Base-by-base conservation (phyloP, 2,329 filamentous ascomycete genomes). In the Cercospora sp. region DNA sequence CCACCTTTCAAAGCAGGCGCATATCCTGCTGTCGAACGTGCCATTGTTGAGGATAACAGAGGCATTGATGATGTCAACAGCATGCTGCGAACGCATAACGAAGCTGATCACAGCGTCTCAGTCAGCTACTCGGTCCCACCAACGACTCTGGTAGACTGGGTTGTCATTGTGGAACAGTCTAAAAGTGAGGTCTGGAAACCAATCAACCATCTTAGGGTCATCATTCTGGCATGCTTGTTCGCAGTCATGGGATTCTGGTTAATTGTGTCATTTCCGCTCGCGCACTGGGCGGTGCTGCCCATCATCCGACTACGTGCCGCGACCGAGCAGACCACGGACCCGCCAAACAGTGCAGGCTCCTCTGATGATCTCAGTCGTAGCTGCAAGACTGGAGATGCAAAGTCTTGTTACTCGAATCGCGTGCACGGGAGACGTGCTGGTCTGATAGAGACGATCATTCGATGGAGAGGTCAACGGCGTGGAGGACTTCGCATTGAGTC, bases 161-260 rank as follows among this genome's bases (percentile, higher is more conserved):
- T 92, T 7, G 82, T 97, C 3, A 75, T 97, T 1, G 87, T 97
- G 0, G 94, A 97, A 77, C 90, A 95, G 78, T 83, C 88, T 2
- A 88, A 88, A 70, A 78, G 78, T 26, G 93, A 97, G 79, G 92
- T 93, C 0, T 93, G 91, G 80, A 83, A 84, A 7, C 91, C 93
- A 0, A 93, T 97, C 66, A 80, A 84, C 33, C 89, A 87, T n/a
- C 83, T 97, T n/a, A 88, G 91, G 16, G 89, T 90, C 58, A 92
- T 97, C 62, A 86, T 97, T 1, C 80, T 97, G 2, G 91, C 88
- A 6, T 97, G 92, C 69, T 91, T 97, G 0, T 96, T 97, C 76
- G 92, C 91, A 0, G 94, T 93, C 0, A 86, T 89, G 7, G 93
- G 73, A 0, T 84, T 90, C 10, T 86, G 95, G 59, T 77, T 93